Base-by-base conservation (phyloP, 148 eudicot genomes). In the Rhododendron mucronatum region DNA sequence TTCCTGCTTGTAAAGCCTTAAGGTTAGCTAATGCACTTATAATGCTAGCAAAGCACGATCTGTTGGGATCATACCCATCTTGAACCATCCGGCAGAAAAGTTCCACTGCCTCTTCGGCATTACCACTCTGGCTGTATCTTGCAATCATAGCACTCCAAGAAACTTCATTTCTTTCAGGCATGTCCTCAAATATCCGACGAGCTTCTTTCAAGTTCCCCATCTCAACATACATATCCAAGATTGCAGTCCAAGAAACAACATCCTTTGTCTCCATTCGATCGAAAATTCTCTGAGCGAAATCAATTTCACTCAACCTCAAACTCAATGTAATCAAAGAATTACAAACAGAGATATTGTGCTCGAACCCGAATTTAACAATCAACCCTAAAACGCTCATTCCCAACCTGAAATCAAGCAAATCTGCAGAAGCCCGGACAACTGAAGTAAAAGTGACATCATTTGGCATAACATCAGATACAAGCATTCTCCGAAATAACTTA, bases 191-290 rank as follows among this genome's bases (percentile, higher is more conserved):
- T 21, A 93, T 51, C 83, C 88, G 85, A 41, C 90, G 93, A 83
- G 92, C 95, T 85, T 89, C 93, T 75, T 20, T 47, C 88, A 93
- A 81, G 85, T 91, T 88, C 7, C 91, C 93, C 75, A 23, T 85
- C 85, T 91, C 82, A 84, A 87, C 88, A 59, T 91, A 90, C 92
- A 91, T 85, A 86, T 90, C 93, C 10, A 92, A 84, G 12, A 91
- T 91, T 20, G 93, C 90, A 21, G 94, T 92, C 94, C 93, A 92
- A 28, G 94, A 90, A 87, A 92, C 88, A 35, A 92, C 94, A 89
- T 92, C 92, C 85, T 82, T 91, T 14, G 82, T 51, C 81, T 87
- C 88, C 91, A 92, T 92, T 41, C 76, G 48, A 84, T 88, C 81
- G 47, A 91, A 92, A 74, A 88, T 86, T 67, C 55, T 89, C 89